phyloP scores from a whole-genome alignment of 345 rosid genomes.

The Aegle marmelos region DNA sequence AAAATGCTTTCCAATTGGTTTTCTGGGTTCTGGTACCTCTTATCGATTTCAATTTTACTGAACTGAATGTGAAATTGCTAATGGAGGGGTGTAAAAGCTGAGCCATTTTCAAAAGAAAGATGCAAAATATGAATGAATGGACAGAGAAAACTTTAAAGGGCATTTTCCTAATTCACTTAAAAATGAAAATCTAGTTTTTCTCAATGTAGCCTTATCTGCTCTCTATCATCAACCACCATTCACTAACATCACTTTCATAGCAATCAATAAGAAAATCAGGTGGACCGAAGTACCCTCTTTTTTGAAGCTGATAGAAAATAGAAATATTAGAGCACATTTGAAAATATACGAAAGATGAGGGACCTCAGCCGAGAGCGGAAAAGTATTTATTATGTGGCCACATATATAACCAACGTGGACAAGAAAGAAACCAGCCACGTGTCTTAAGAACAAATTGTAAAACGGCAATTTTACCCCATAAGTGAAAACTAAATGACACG shows the following conservation, averaged over 20 bases:
- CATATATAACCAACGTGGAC: neutral
- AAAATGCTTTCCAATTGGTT: constrained; percentile 16
- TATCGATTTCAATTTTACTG: constrained; percentile 16
- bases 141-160: neutral
- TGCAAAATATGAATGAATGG: neutral
- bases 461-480: neutral
- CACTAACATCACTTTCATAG: neutral
- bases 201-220: neutral
- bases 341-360: neutral
- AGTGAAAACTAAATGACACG: constrained; percentile 11
- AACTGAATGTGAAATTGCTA: constrained; percentile 25
- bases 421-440: neutral
- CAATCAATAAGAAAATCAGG: neutral
- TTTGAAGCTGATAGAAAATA: neutral
- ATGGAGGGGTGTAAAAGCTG: constrained; percentile 22
- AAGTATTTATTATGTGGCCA: neutral
- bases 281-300: neutral
- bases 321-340: neutral
- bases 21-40: constrained; percentile 12
- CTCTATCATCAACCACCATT: neutral
- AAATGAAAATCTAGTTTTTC: neutral
- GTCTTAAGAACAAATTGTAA: neutral
- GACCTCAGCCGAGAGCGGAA: neutral
- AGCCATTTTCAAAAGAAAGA: constrained; percentile 24
- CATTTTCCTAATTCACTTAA: neutral